A percentile compares a stretch with the other conserved stretches of the same genome.
phyloP scores from a whole-genome alignment of 768 basidiomycete species.

The Collybiopsis confluens region DNA sequence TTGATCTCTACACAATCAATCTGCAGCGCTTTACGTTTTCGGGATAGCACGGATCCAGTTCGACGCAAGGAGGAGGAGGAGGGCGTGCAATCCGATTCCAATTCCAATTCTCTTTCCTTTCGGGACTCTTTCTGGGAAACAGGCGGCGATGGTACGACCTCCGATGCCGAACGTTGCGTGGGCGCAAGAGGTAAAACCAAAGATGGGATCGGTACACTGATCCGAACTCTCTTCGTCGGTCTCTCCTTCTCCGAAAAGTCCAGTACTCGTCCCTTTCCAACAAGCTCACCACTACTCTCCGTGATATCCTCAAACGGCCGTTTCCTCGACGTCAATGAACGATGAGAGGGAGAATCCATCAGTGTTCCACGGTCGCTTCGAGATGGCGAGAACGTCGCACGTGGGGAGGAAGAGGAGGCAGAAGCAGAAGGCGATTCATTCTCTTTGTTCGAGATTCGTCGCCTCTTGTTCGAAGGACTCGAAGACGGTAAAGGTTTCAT shows the following conservation, averaged over 20 bases:
- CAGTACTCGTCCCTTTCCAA: background rate
- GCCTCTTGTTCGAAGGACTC: constrained; percentile 29
- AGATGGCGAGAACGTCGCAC: background rate
- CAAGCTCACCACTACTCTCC: background rate
- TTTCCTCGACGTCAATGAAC: background rate
- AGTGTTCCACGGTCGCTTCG: background rate
- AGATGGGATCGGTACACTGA: constrained; percentile 19
- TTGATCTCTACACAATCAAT: constrained; percentile 4
- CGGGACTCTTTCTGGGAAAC: too few species aligned
- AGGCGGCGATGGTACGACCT: too few species aligned
- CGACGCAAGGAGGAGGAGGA: background rate
- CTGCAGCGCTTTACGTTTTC: constrained; percentile 3
- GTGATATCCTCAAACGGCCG: background rate
- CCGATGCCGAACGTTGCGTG: constrained; percentile 1
- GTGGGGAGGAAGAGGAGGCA: constrained; percentile 35
- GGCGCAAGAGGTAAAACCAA: constrained; percentile 13
- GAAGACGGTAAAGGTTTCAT: background rate
- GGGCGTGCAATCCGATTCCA: too few species aligned
- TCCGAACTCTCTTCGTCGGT: constrained; percentile 23
- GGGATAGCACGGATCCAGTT: background rate
- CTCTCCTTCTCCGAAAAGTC: constrained; percentile 11
- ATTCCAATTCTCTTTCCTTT: too few species aligned
- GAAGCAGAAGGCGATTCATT: too few species aligned
- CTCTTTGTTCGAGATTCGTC: constrained; percentile 49
- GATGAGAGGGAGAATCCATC: background rate